These are phyloP conservation scores for Xylaria sp. DNA, from an alignment of 2,329 filamentous ascomycete genomes.

Conservation along the genomic window DNA sequence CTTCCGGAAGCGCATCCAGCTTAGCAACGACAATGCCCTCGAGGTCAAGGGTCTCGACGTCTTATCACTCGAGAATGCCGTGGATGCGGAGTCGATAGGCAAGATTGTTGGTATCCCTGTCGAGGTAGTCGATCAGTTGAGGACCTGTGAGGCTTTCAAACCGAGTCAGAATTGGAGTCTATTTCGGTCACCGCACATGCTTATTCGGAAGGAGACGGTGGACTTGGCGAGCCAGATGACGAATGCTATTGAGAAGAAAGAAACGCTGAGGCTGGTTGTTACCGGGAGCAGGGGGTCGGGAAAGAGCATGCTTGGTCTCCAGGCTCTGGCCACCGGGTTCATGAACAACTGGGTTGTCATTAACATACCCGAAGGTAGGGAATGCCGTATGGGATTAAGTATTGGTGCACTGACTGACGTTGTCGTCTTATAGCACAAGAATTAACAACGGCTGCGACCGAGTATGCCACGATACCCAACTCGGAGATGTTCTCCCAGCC, in stretches of 20 bases:
- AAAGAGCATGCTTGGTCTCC: slow-evolving; percentile 87
- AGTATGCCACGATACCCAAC: slow-evolving; percentile 77
- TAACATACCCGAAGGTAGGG: slow-evolving; percentile 85
- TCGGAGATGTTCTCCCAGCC: slow-evolving; percentile 80
- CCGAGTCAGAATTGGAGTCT: slow-evolving; percentile 86
- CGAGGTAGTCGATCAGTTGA: slow-evolving; percentile 79
- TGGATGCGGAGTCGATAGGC: slow-evolving; percentile 67
- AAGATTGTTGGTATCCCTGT: slow-evolving; percentile 77
- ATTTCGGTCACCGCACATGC: slow-evolving; percentile 82
- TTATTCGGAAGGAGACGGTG: slow-evolving; percentile 83
- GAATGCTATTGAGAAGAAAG: slow-evolving; percentile 62
- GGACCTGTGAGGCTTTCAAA: slow-evolving; percentile 91
- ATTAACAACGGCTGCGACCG: slow-evolving; percentile 80
- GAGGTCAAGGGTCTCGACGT: slow-evolving; percentile 75
- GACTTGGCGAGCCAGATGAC: slow-evolving; percentile 74
- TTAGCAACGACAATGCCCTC: slow-evolving; percentile 94
- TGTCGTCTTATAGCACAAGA: slow-evolving; percentile 69
- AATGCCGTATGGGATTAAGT: not conserved
- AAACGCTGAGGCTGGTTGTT: slow-evolving; percentile 72
- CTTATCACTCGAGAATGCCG: slow-evolving; percentile 66
- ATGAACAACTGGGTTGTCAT: slow-evolving; percentile 90
- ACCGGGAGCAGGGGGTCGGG: slow-evolving; percentile 80
- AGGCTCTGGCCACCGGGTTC: slow-evolving; percentile 84
- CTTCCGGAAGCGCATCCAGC: slow-evolving; percentile 85
- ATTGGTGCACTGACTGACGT: slow-evolving; percentile 3